Base-by-base conservation (phyloP, 2,329 filamentous ascomycete genomes). In the Curvularia verruculosa region DNA sequence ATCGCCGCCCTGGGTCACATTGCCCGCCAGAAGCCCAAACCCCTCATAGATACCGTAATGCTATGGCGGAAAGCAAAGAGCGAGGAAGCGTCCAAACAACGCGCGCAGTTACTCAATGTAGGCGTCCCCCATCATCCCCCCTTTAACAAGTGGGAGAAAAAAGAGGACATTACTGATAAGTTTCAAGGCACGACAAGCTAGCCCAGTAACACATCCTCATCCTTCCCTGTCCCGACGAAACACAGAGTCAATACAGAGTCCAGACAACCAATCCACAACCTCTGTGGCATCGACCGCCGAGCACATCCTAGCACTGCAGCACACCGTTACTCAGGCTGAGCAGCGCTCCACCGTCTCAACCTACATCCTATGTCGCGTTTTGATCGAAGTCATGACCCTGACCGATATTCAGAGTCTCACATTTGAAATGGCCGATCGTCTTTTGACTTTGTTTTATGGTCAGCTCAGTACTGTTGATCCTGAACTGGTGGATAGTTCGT, bases 11-110 rank as follows among this genome's bases (percentile, higher is more conserved):
- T 99, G 37, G 95, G 95, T 3, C 94, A 98, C 74, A 96, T 99
- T 70, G 92, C 94, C 51, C 90, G 92, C 57, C 90, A 93, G 65
- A 96, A 96, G 72, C 96, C 96, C 5, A 98, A 96, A 74, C 91
- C 92, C 5, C 79, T 99, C 49, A 97, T 99, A 69, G 95, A 99
- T 76, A 93, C 91, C 19, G 92, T 99, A 75, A 99, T 99, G 91
- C 85, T 96, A 29, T 99, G 95, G 95, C 88, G 95, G 54, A 98
- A 97, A 77, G 91, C 87, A 63, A 98, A 98, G 80, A 96, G 92
- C 63, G 94, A 98, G 76, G 87, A 89, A 21, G 92, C 93, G 26
- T 75, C 76, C 43, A 70, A 68, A 28, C 68, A 73, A 40, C 69
- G 73, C 15, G 56, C 65, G 4, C 70, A 71, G 58, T 57, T 76